Evolutionary conservation across 768 basidiomycete species (phyloP).

Genomic region (Cubamyces sp.): DNA sequence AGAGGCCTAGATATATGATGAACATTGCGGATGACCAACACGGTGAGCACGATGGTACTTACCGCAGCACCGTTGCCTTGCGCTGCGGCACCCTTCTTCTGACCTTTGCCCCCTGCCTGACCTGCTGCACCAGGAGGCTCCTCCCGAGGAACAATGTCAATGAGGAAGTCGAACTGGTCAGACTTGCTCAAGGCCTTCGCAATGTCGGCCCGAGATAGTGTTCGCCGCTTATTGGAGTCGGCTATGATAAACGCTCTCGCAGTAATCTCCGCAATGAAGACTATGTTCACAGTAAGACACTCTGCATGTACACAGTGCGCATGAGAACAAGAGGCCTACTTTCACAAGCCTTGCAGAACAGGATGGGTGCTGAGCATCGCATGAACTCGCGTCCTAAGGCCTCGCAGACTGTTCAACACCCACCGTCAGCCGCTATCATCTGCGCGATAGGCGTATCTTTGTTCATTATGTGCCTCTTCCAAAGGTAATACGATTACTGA

Average conservation of each 20-base stretch:
- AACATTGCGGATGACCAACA: not conserved
- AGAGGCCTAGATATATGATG: not conserved
- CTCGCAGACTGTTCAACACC: slow-evolving; percentile 25
- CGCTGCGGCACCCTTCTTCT: slow-evolving; percentile 31
- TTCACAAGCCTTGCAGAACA: slow-evolving; percentile 99
- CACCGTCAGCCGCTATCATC: slow-evolving; percentile 99
- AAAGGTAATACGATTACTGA: slow-evolving; percentile 41
- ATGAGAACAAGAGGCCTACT: slow-evolving; percentile 56
- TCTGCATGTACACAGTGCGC: not conserved
- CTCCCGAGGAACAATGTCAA: slow-evolving; percentile 93
- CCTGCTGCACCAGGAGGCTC: slow-evolving; percentile 44
- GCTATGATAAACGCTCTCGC: slow-evolving; percentile 95
- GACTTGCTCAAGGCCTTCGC: slow-evolving; percentile 90
- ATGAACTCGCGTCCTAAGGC: not conserved
- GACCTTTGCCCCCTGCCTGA: slow-evolving; percentile 17
- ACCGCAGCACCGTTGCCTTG: slow-evolving; percentile 16
- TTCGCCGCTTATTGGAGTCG: slow-evolving; percentile 95
- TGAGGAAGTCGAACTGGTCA: slow-evolving; percentile 97
- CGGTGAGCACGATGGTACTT: not conserved
- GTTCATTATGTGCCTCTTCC: not conserved
- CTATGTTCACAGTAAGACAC: slow-evolving; percentile 43
- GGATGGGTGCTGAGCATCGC: slow-evolving; percentile 72
- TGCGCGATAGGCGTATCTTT: slow-evolving; percentile 33
- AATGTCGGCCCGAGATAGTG: slow-evolving; percentile 90
- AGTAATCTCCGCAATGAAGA: slow-evolving; percentile 97